Percentiles rank a stretch among this genome's conserved stretches.
These are phyloP conservation scores for Flaveria robusta DNA, from an alignment of 129 eudicot species.

Conservation along the genomic window DNA sequence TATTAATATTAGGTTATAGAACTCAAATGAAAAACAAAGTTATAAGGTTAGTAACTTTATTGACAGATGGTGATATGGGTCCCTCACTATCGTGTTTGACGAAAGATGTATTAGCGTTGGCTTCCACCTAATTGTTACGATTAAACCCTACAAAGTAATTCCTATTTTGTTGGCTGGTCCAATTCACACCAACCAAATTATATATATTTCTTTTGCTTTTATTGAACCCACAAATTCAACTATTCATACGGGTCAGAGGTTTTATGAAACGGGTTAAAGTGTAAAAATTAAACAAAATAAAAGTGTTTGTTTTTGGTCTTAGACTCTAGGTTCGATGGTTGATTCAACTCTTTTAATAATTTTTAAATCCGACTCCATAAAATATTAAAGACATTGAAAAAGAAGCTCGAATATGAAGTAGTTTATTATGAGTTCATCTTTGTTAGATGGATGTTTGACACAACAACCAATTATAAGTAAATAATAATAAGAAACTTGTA, in stretches of 20 bases:
- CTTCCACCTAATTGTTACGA: conserved; percentile 35
- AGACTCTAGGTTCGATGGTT: not conserved
- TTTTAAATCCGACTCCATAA: not conserved
- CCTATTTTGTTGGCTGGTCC: conserved; percentile 38
- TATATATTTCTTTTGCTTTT: not conserved
- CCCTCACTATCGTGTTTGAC: conserved; percentile 36
- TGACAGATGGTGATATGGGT: conserved; percentile 26
- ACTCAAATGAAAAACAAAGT: not conserved
- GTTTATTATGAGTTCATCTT: too few species aligned
- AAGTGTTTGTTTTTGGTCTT: not conserved
- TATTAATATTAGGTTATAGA: not conserved
- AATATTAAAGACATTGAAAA: not conserved
- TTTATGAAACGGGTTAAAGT: not conserved
- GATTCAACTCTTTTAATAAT: not conserved
- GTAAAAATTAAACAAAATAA: not conserved
- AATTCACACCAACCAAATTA: conserved; percentile 27
- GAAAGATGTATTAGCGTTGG: conserved; percentile 31
- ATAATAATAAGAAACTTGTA: too few species aligned
- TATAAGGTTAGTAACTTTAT: conserved; percentile 3
- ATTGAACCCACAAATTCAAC: conserved; percentile 15
- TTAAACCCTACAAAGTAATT: conserved; percentile 30
- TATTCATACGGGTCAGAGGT: not conserved
- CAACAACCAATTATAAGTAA: too few species aligned
- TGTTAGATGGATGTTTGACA: too few species aligned
- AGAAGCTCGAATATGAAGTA: too few species aligned